Evolutionary conservation across 2,329 filamentous ascomycete genomes (phyloP), one percentile per base, ranked within the genome.

Genomic region (Neonectria ditissima): DNA sequence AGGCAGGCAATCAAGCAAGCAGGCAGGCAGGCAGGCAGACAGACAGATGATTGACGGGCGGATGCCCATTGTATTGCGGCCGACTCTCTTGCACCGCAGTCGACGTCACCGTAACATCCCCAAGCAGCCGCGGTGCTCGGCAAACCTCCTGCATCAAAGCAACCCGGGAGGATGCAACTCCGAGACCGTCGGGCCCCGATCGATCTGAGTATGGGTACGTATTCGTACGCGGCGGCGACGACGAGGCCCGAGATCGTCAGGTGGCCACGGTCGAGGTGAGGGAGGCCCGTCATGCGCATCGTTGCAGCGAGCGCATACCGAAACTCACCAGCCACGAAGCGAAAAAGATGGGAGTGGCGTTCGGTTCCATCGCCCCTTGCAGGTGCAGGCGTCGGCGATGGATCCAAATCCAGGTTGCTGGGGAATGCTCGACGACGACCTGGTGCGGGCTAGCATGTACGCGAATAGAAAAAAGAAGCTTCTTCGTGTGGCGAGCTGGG

Each of bases 271-370:
- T 20, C 11, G 32, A 48, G 30, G 43, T 26, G 43, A n/a, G 20
- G 41, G 52, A n/a, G 37, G 55, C 9, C 10, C 28, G 22, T 34
- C 48, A 63, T 63, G 60, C 55, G 55, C 28, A 58, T 58, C 53
- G 51, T 56, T 34, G 52, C 55, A 56, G 52, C 52, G 47, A 45
- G 51, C 57, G 57, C 45, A 63, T 55, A 41, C 34, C 44, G 44
- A 55, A 43, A 59, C 44, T 30, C 45, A 28, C n/a, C 51, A 20
- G 47, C 41, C 44, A 44, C 54, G 47, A 43, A 24, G 22, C 30
- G 20, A 16, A 44, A 43, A 14, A 51, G 22, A 16, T 20, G 26
- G 26, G 39, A 18, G 16, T 41, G 37, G 37, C 37, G n/a, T 18
- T 20, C 20, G 20, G 8, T 41, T 28, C 30, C n/a, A 32, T n/a